Base-by-base conservation (phyloP, 805 yeast genomes). In the Candida nonsorbophila region DNA sequence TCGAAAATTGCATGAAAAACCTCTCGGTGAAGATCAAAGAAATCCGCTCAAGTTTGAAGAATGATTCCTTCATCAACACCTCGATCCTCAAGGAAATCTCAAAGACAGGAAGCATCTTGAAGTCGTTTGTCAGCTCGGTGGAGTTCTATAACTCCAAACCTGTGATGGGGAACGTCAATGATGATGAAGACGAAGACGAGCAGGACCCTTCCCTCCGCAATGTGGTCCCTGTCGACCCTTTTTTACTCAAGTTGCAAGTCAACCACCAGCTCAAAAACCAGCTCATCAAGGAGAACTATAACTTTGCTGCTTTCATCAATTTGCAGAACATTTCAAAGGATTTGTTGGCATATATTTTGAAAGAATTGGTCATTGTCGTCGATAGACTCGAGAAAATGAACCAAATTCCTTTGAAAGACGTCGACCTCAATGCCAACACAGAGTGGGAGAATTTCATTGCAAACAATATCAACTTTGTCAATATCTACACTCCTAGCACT, bases 81-180 rank as follows among this genome's bases (percentile, higher is more conserved):
- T 47, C 51, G 6, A 37, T 64, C 16, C 34, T 53, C 9, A 60
- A 46, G 26, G 69, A 64, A 51, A 70, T 81, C 33, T 68, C 68
- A 30, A 74, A 72, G 32, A 80, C 94, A 2, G 80, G 78, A 32
- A 53, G 56, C 22, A 74, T 75, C 18, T 49, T 79, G 32, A 51
- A 44, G 19, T 37, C 40, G 23, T 65, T 56, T 33, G 53, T 49
- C 39, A 33, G 40, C 15, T 44, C 67, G 1, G 44, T 64, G 8
- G 64, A 59, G 31, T 40, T 51, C 11, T 63, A 62, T 38, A 51
- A 53, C n/a, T 53, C 51, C 13, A 52, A 59, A 25, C 5, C 28
- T 49, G 17, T 44, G 42, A 11, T 43, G 44, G 40, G 46, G 16
- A 11, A 18, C 30, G 30, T 10, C 34, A 22, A 32, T 15, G 42